A percentile compares a stretch with the other conserved stretches of the same genome.
Evolutionary conservation across 805 yeast species (phyloP).

Genomic region (Torulaspora indica): DNA sequence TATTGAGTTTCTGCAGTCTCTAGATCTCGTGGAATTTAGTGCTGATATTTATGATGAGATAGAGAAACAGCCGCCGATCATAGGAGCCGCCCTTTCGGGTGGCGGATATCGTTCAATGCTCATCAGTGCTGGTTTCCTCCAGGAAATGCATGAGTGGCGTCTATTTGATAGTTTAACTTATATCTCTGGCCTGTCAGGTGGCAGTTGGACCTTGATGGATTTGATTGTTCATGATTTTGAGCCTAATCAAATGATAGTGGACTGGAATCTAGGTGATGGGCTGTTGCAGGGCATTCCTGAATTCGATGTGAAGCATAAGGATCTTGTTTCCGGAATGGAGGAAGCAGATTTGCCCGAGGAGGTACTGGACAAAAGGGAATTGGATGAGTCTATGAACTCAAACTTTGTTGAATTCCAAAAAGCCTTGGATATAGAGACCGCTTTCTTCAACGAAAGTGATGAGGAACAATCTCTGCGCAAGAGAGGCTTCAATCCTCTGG

Average conservation of each 20-base stretch:
- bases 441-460: slow-evolving; percentile 9
- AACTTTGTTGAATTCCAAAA: slow-evolving; percentile 24
- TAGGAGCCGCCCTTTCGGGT: slow-evolving; percentile 38
- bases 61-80: slow-evolving; percentile 28
- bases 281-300: slow-evolving; percentile 56
- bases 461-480: slow-evolving; percentile 6
- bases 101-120: slow-evolving; percentile 39
- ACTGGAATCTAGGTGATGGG: slow-evolving; percentile 45
- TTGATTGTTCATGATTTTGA: slow-evolving; percentile 40
- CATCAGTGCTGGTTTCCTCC: slow-evolving; percentile 33
- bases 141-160: slow-evolving; percentile 36
- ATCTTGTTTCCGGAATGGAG: slow-evolving; percentile 21
- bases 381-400: background rate
- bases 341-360: slow-evolving; percentile 2
- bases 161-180: slow-evolving; percentile 52
- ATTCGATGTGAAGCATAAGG: slow-evolving; percentile 38
- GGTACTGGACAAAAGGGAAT: slow-evolving; percentile 1
- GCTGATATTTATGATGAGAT: slow-evolving; percentile 24
- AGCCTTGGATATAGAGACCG: slow-evolving; percentile 16
- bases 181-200: slow-evolving; percentile 66
- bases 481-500: slow-evolving; percentile 15
- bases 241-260: slow-evolving; percentile 29
- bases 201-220: slow-evolving; percentile 63
- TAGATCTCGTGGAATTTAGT: slow-evolving; percentile 37
- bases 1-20: slow-evolving; percentile 29